Conservation (phyloP, 2,329 filamentous ascomycete genomes). For the Aspergillus oerlinghausenensis region DNA sequence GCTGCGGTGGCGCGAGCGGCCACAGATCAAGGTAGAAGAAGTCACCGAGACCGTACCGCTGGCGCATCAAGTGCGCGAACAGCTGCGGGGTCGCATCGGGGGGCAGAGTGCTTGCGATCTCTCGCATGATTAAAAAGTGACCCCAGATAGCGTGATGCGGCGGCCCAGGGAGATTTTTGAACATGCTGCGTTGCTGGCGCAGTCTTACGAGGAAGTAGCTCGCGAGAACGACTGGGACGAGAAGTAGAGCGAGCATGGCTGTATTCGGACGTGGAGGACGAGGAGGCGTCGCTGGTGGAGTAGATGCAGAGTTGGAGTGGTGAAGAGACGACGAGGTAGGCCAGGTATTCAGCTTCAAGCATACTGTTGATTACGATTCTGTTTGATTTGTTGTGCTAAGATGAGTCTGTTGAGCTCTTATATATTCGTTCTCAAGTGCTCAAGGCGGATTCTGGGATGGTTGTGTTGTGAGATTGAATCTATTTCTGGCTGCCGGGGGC, state of each 20-base stretch:
- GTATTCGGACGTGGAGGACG: slow-evolving; percentile 1
- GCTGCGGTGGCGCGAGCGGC: slow-evolving; percentile 34
- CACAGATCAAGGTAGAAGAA: slow-evolving; percentile 36
- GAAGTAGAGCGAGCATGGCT: slow-evolving; percentile 9
- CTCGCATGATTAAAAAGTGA: slow-evolving; percentile 16
- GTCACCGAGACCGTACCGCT: slow-evolving; percentile 13
- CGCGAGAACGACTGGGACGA: slow-evolving; percentile 4
- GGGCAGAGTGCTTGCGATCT: slow-evolving; percentile 14
- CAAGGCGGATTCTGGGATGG: slow-evolving; percentile 2
- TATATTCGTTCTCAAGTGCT: not conserved
- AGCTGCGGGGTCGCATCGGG: slow-evolving; percentile 13
- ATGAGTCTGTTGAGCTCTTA: slow-evolving; percentile 1
- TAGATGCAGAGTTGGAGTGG: slow-evolving; percentile 15
- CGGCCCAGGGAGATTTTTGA: slow-evolving; percentile 15
- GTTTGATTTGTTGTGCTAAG: slow-evolving; percentile 1
- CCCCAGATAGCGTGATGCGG: slow-evolving; percentile 18
- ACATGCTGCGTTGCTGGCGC: slow-evolving; percentile 12
- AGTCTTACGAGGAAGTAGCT: slow-evolving; percentile 11
- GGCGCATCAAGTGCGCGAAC: slow-evolving; percentile 13
- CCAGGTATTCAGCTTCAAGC: slow-evolving; percentile 12
- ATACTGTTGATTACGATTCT: slow-evolving; percentile 6
- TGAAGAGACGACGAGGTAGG: slow-evolving; percentile 9
- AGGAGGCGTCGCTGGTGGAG: slow-evolving; percentile 8
- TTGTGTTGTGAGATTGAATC: slow-evolving; percentile 1
- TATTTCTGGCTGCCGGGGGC: slow-evolving; percentile 4